Conservation (phyloP, 2,329 filamentous ascomycete genomes). For the Aspergillus brasiliensis region DNA sequence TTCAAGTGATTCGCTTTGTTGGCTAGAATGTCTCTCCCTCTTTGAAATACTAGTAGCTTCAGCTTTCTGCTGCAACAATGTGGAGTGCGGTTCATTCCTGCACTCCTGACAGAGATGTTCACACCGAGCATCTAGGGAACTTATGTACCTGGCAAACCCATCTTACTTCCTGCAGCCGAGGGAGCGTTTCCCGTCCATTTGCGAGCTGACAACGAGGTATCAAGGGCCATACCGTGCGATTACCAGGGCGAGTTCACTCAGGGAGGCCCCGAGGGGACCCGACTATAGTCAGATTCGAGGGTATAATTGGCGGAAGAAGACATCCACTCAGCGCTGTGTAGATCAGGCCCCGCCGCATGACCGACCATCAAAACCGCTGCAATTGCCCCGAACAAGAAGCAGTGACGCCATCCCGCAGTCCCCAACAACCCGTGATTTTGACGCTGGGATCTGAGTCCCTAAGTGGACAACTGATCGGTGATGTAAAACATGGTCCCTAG, state of each 20-base stretch:
- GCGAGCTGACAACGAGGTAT: background rate
- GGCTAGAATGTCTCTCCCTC: background rate
- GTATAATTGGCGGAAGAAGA: slow-evolving; percentile 18
- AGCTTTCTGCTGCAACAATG: background rate
- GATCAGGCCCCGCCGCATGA: slow-evolving; percentile 23
- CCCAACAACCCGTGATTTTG: slow-evolving; percentile 16
- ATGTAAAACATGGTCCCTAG: slow-evolving; percentile 15
- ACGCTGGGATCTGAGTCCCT: slow-evolving; percentile 9
- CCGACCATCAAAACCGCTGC: slow-evolving; percentile 20
- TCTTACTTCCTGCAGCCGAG: background rate
- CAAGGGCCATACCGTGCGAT: background rate
- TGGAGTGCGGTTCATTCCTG: background rate
- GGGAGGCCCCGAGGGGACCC: slow-evolving; percentile 18
- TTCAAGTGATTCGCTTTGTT: background rate
- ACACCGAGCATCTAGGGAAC: background rate
- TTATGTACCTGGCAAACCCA: background rate
- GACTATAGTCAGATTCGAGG: slow-evolving; percentile 3
- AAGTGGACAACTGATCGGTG: slow-evolving; percentile 12
- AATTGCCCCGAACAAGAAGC: slow-evolving; percentile 24
- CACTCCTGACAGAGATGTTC: background rate
- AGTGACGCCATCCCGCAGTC: slow-evolving; percentile 28
- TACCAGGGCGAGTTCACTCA: slow-evolving; percentile 7
- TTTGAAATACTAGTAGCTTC: background rate
- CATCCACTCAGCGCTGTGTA: slow-evolving; percentile 12
- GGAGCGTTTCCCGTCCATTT: background rate